Evolutionary conservation across 176 grass and related monocot genomes (phyloP).

Genomic region (Aegilops bicornis): DNA sequence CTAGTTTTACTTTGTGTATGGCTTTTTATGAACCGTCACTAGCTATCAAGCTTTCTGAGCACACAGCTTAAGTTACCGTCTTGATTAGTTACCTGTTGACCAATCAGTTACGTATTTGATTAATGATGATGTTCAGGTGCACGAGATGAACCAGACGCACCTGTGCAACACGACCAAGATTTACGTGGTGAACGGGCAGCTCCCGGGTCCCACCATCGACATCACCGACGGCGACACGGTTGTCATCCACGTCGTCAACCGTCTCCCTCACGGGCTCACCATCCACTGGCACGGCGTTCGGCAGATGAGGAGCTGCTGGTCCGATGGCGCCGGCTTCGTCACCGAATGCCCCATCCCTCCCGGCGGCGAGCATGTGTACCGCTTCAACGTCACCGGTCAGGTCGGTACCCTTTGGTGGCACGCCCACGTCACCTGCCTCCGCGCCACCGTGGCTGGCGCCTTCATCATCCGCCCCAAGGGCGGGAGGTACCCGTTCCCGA

Average conservation of each 20-base stretch:
- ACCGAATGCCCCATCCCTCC: conserved; percentile 43
- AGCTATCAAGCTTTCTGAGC: too few species aligned
- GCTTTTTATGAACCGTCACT: too few species aligned
- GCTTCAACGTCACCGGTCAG: conserved; percentile 28
- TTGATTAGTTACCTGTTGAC: too few species aligned
- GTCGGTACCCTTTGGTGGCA: not conserved
- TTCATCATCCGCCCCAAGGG: conserved; percentile 28
- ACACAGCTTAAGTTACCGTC: too few species aligned
- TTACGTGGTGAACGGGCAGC: conserved; percentile 37
- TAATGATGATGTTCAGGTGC: conserved; percentile 1
- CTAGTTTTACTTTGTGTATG: too few species aligned
- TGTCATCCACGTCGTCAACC: conserved; percentile 17
- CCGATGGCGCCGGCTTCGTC: conserved; percentile 36
- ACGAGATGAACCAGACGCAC: conserved; percentile 25
- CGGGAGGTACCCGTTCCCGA: conserved; percentile 18
- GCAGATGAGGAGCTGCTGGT: conserved; percentile 16
- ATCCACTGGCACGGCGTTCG: not conserved
- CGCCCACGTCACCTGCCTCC: conserved; percentile 30
- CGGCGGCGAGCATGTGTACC: conserved; percentile 16
- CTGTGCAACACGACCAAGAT: conserved; percentile 38
- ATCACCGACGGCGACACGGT: conserved; percentile 35
- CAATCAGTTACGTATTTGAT: not conserved
- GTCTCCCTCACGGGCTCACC: not conserved
- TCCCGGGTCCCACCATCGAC: not conserved
- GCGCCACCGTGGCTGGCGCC: conserved; percentile 29